Evolutionary conservation across 805 yeast species (phyloP).

Genomic region (Suhomyces vadensis): DNA sequence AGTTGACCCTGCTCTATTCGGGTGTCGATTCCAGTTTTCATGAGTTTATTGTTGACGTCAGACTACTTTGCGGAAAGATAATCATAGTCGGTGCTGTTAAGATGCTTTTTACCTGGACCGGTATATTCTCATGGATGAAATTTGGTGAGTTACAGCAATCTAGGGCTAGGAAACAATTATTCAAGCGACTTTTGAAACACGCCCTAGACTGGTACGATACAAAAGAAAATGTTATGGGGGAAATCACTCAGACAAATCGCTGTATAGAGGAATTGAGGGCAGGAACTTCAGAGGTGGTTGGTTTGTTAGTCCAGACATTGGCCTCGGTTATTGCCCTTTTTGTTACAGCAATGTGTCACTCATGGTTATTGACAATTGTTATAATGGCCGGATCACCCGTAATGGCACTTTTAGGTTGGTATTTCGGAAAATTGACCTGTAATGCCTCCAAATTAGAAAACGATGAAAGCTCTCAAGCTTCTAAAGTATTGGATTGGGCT

Average conservation of each 20-base stretch:
- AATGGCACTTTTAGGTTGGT: conserved; percentile 48
- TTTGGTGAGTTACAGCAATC: conserved; percentile 72
- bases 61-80: conserved; percentile 31
- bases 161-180: conserved; percentile 52
- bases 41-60: conserved; percentile 30
- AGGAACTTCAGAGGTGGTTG: conserved; percentile 68
- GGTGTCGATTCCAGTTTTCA: conserved; percentile 30
- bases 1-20: conserved; percentile 25
- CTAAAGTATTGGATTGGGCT: conserved; percentile 71
- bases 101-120: conserved; percentile 47
- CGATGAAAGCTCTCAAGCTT: conserved; percentile 49
- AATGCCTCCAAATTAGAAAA: conserved; percentile 59
- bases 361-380: conserved; percentile 84
- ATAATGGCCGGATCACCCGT: conserved; percentile 76
- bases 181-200: conserved; percentile 45
- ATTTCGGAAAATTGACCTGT: conserved; percentile 54
- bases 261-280: conserved; percentile 72
- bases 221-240: conserved; percentile 58
- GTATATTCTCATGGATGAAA: conserved; percentile 61
- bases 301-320: conserved; percentile 52
- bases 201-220: conserved; percentile 65
- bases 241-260: conserved; percentile 63
- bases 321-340: conserved; percentile 57
- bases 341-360: conserved; percentile 67
- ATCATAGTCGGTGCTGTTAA: conserved; percentile 34